These are phyloP conservation scores for Colletotrichum endophyticum DNA, from an alignment of 2,329 filamentous ascomycete genomes.

Conservation along the genomic window DNA sequence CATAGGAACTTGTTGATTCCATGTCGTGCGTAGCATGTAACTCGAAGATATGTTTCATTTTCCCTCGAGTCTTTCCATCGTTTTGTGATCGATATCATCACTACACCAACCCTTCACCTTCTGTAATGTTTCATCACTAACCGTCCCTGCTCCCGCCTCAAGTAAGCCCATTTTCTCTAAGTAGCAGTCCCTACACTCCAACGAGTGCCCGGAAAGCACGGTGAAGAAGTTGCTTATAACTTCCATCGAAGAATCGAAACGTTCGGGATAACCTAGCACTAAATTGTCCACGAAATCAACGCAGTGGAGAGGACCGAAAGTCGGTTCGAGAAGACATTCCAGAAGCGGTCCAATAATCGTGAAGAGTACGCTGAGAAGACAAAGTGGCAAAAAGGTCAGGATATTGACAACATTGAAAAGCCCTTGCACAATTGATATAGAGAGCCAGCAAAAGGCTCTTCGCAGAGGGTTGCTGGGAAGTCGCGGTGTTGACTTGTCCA, in stretches of 20 bases:
- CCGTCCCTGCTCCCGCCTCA: neutral
- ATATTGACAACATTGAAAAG: neutral
- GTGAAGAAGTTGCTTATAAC: neutral
- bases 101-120: fast-evolving
- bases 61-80: neutral
- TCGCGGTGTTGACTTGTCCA: neutral
- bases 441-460: neutral
- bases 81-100: neutral
- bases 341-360: fast-evolving
- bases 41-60: neutral
- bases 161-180: neutral
- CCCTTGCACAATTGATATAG: neutral
- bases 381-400: neutral
- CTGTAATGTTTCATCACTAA: neutral
- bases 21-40: neutral
- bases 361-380: neutral
- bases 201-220: neutral
- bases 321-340: neutral
- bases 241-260: neutral
- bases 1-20: neutral
- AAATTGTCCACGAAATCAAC: fast-evolving
- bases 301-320: neutral
- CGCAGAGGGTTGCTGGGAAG: neutral
- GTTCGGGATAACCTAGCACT: neutral
- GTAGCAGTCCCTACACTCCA: neutral